These are phyloP conservation scores for Russula foetens DNA, from an alignment of 768 basidiomycete species.

Conservation along the genomic window DNA sequence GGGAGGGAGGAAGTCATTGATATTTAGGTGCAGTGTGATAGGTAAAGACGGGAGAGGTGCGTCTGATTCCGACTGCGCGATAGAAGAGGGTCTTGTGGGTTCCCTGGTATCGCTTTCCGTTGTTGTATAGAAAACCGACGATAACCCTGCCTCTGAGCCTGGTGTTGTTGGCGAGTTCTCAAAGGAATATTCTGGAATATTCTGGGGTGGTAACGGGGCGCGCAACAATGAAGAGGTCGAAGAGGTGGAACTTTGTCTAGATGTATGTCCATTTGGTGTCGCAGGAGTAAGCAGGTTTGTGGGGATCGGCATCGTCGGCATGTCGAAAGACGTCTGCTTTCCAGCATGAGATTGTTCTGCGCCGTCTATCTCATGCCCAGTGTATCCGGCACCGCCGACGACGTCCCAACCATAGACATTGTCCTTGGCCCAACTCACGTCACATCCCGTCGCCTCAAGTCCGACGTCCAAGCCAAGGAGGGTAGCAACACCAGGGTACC, in stretches of 20 bases:
- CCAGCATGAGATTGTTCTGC: slow-evolving; percentile 23
- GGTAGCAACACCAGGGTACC: slow-evolving; percentile 80
- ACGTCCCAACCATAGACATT: slow-evolving; percentile 49
- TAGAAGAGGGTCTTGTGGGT: slow-evolving; percentile 34
- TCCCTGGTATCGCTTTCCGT: slow-evolving; percentile 29
- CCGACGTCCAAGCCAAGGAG: slow-evolving; percentile 70
- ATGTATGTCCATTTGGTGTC: slow-evolving; percentile 25
- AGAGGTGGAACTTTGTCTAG: slow-evolving; percentile 22
- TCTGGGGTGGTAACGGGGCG: slow-evolving; percentile 60
- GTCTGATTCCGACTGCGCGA: slow-evolving; percentile 22
- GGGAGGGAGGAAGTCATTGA: slow-evolving; percentile 65
- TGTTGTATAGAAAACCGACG: slow-evolving; percentile 34
- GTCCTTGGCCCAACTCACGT: slow-evolving; percentile 57
- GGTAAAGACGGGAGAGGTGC: slow-evolving; percentile 43
- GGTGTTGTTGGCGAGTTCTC: slow-evolving; percentile 53
- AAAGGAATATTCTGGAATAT: slow-evolving; percentile 67
- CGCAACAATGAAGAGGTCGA: slow-evolving; percentile 63
- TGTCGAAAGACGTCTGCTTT: slow-evolving; percentile 29
- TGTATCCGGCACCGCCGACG: slow-evolving; percentile 56
- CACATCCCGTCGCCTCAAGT: slow-evolving; percentile 59
- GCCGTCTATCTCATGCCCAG: slow-evolving; percentile 56
- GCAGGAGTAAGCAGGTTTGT: slow-evolving; percentile 5
- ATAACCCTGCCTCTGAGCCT: slow-evolving; percentile 33
- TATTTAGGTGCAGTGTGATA: slow-evolving; percentile 70
- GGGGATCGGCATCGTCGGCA: slow-evolving; percentile 25